Evolutionary conservation across 805 yeast genomes (phyloP).

Genomic region (Scheffersomyces lignosus): DNA sequence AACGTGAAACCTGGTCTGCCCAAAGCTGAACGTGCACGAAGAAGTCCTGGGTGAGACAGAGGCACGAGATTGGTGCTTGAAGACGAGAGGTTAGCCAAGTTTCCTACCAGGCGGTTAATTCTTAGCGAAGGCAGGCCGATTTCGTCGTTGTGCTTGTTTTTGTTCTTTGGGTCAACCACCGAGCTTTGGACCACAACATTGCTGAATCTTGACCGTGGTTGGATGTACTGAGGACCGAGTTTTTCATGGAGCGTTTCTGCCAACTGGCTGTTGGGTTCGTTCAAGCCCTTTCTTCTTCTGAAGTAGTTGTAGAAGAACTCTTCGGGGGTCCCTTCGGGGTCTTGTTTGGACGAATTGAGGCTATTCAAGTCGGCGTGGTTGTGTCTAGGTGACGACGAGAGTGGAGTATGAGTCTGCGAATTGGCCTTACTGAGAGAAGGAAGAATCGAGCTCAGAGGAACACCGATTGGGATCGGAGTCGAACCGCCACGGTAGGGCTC

Average conservation of each 20-base stretch:
- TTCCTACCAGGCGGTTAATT: slow-evolving; percentile 31
- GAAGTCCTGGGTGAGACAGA: not conserved
- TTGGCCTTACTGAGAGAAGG: slow-evolving; percentile 41
- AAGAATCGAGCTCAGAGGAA: slow-evolving; percentile 32
- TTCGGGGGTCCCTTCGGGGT: slow-evolving; percentile 54
- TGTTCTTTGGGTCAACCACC: slow-evolving; percentile 35
- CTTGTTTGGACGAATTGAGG: slow-evolving; percentile 10
- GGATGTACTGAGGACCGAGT: slow-evolving; percentile 36
- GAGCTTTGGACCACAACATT: slow-evolving; percentile 26
- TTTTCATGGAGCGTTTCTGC: slow-evolving; percentile 27
- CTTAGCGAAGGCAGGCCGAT: slow-evolving; percentile 37
- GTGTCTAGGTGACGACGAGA: slow-evolving; percentile 10
- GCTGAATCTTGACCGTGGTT: slow-evolving; percentile 44
- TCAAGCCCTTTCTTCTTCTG: slow-evolving; percentile 6
- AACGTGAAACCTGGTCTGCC: slow-evolving; percentile 18
- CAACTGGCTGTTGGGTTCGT: slow-evolving; percentile 3
- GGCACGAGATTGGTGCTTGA: slow-evolving; percentile 15
- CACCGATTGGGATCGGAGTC: slow-evolving; percentile 1
- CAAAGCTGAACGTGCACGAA: slow-evolving; percentile 13
- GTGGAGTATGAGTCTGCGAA: slow-evolving; percentile 19
- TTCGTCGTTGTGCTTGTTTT: slow-evolving; percentile 22
- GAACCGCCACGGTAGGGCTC: not conserved
- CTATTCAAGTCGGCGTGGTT: slow-evolving; percentile 5
- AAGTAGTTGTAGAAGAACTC: slow-evolving; percentile 47
- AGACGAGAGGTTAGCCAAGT: slow-evolving; percentile 14